phyloP scores from a whole-genome alignment of 2,329 filamentous ascomycete species.

The Onygena corvina region DNA sequence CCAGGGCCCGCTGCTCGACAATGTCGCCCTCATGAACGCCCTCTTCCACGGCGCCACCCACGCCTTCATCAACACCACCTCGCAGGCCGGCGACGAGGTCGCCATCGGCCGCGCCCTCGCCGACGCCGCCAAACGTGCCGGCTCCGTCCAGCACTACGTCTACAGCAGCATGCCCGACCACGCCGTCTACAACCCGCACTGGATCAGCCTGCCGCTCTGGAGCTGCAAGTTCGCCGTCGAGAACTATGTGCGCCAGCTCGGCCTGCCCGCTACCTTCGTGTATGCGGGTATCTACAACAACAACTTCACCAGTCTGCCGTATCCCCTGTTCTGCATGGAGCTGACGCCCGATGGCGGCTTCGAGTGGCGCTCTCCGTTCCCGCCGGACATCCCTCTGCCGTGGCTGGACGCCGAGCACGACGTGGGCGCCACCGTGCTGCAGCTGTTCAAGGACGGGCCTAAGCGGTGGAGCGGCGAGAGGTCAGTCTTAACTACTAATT shows the following conservation, averaged over 20 bases:
- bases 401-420: constrained; percentile 97
- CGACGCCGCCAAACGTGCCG: constrained; percentile 72
- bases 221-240: constrained; percentile 85
- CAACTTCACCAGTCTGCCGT: constrained; percentile 87
- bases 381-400: constrained; percentile 74
- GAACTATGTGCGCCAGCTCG: constrained; percentile 73
- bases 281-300: constrained; percentile 99
- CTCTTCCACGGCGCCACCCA: constrained; percentile 75
- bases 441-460: constrained; percentile 89
- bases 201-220: constrained; percentile 84
- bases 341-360: constrained; percentile 74
- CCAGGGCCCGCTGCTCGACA: constrained; percentile 56
- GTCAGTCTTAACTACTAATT: constrained; percentile 33
- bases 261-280: constrained; percentile 78
- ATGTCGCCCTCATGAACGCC: constrained; percentile 58
- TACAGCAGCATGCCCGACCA: constrained; percentile 98
- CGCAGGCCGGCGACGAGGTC: constrained; percentile 80
- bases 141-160: constrained; percentile 72
- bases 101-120: constrained; percentile 79
- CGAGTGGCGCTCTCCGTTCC: constrained; percentile 85
- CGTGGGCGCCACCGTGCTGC: constrained; percentile 78
- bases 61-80: constrained; percentile 96
- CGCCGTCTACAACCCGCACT: constrained; percentile 59
- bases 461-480: constrained; percentile 67
- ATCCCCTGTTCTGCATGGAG: constrained; percentile 93